A percentile compares a stretch with the other conserved stretches of the same genome.
phyloP scores from a whole-genome alignment of 148 eudicot species.

The Chenopodium berlandieri region DNA sequence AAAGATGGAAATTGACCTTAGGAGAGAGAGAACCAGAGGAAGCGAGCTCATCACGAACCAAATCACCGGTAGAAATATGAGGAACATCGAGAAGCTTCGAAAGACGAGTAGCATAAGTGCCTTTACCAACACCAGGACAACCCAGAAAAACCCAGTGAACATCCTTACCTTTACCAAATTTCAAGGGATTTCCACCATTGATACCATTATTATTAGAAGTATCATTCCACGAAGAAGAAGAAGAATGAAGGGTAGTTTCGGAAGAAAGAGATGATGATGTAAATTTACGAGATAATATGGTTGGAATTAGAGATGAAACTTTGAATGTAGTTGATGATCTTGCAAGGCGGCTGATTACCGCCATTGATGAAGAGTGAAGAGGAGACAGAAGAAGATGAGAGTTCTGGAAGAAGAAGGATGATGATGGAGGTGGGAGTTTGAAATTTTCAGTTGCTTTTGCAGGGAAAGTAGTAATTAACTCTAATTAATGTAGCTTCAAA shows the following conservation, averaged over 20 bases:
- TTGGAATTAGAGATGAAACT: background rate
- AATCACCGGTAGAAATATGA: constrained; percentile 92
- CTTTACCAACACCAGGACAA: constrained; percentile 96
- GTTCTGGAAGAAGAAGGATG: background rate
- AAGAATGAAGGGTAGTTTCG: constrained; percentile 16
- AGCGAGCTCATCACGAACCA: constrained; percentile 72
- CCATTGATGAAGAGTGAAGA: constrained; percentile 14
- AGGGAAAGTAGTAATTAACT: too few species aligned
- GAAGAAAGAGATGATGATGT: constrained; percentile 15
- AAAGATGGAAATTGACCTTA: constrained; percentile 35
- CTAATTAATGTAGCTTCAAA: too few species aligned
- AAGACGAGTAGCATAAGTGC: constrained; percentile 82
- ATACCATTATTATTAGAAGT: too few species aligned
- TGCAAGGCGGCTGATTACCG: constrained; percentile 22
- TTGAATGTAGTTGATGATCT: background rate
- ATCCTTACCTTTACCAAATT: constrained; percentile 33
- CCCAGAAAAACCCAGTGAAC: constrained; percentile 93
- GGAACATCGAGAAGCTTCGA: constrained; percentile 71
- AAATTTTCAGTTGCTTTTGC: too few species aligned
- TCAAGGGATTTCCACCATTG: background rate
- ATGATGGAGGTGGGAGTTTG: too few species aligned
- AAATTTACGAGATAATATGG: background rate
- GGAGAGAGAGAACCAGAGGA: constrained; percentile 62
- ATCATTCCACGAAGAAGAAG: constrained; percentile 7
- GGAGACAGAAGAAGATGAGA: background rate